phyloP scores from a whole-genome alignment of 2,329 filamentous ascomycete species.

The Nigrospora osmanthi region DNA sequence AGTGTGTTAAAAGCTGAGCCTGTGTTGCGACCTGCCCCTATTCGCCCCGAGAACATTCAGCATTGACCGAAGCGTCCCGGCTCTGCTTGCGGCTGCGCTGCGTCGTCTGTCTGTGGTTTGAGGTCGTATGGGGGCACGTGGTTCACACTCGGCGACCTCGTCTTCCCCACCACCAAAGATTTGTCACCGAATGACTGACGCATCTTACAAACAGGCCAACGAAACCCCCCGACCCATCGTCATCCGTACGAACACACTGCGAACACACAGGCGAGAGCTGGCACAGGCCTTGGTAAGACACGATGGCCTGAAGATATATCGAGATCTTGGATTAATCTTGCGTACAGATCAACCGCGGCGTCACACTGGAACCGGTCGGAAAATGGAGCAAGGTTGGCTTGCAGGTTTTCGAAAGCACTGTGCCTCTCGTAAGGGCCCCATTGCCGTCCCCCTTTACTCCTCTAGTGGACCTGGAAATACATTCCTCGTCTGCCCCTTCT shows the following conservation, averaged over 20 bases:
- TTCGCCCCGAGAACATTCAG: too few relatives aligned
- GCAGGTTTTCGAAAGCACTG: conserved; percentile 87
- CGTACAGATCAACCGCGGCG: conserved; percentile 74
- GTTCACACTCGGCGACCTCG: too few relatives aligned
- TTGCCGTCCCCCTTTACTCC: neutral
- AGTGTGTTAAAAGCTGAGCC: neutral
- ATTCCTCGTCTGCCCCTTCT: neutral
- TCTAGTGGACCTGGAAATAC: too few relatives aligned
- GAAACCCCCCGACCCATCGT: conserved; percentile 89
- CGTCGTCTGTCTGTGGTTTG: too few relatives aligned
- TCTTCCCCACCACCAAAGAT: too few relatives aligned
- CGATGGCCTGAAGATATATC: conserved; percentile 9
- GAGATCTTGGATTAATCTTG: neutral
- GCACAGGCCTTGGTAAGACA: conserved; percentile 64
- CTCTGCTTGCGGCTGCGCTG: too few relatives aligned
- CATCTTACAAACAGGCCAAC: conserved; percentile 59
- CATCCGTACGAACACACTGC: conserved; percentile 92
- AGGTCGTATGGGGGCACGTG: too few relatives aligned
- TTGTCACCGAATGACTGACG: neutral
- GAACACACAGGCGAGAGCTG: conserved; percentile 67
- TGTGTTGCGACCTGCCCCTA: neutral
- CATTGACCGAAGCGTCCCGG: too few relatives aligned
- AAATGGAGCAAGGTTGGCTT: conserved; percentile 99
- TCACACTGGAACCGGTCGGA: conserved; percentile 91
- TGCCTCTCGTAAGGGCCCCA: conserved; percentile 21